Base-by-base conservation (phyloP, 2,329 filamentous ascomycete species). In the Aspergillus sp. region DNA sequence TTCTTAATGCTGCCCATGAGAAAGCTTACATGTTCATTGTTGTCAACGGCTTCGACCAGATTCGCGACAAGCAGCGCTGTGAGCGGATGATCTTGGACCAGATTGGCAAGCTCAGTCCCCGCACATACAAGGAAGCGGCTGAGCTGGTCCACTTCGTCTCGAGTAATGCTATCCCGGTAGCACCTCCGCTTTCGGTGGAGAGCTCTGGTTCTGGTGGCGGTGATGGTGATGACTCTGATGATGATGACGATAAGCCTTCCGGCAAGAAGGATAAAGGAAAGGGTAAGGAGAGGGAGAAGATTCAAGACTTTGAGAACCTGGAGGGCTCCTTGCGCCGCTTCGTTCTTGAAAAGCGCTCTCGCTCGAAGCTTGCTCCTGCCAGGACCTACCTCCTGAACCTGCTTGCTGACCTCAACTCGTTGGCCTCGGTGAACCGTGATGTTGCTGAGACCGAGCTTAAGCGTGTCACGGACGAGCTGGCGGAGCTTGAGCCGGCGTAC, bases 21-120 rank as follows among this genome's bases (percentile, higher is more conserved):
- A 99, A 99, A 78, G 94, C 95, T 0, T 99, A 99, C 73, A 93
- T 99, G 64, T 99, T 99, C 76, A 96, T 99, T 76, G 95, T 99
- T 13, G 95, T 99, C 66, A 99, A 99, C 73, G 93, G 94, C 17
- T 99, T 92, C 70, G 95, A 99, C 77, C 90, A 90, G 62, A 98
- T 99, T 69, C 85, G 90, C 64, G 93, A 98, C 76, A 95, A 97
- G 80, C 84, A 91, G 61, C 85, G 94, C 61, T 98, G 94, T 75
- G 86, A 96, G 75, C 92, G 95, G 72, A 90, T 92, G 86, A 95
- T 99, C 53, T 76, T 99, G 61, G 92, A 97, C 69, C 94, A 98
- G 76, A 88, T 99, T 15, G 83, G 85, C 52, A 87, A 87, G 25
- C 83, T 99, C n/a, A 98, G 94, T 71, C 95, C 94, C 2, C 88